phyloP scores from a whole-genome alignment of 2,329 filamentous ascomycete species.

The Ilyonectria robusta region DNA sequence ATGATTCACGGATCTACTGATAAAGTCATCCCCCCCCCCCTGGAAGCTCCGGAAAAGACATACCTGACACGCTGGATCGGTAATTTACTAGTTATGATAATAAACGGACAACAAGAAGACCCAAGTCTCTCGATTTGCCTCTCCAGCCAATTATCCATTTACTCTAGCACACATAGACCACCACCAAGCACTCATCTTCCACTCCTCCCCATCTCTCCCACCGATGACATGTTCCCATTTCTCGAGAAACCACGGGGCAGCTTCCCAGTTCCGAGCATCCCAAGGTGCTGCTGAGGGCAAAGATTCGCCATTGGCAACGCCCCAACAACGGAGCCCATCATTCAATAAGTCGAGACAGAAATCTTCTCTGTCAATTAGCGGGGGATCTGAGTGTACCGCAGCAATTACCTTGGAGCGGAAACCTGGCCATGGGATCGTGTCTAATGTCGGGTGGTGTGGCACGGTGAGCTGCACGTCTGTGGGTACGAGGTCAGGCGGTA shows the following conservation, averaged over 20 bases:
- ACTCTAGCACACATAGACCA: slow-evolving; percentile 23
- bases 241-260: slow-evolving; percentile 28
- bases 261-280: slow-evolving; percentile 32
- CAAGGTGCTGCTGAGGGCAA: slow-evolving; percentile 16
- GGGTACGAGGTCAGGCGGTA: slow-evolving; percentile 14
- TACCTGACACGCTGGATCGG: not conserved
- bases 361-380: slow-evolving; percentile 16
- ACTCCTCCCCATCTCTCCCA: slow-evolving; percentile 27
- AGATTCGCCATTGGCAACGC: not conserved
- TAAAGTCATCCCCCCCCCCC: not conserved
- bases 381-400: slow-evolving; percentile 10
- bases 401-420: slow-evolving; percentile 19
- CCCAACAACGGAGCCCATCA: slow-evolving; percentile 22
- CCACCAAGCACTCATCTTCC: slow-evolving; percentile 28
- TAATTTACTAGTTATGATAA: not conserved
- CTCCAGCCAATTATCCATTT: not conserved
- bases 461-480: slow-evolving; percentile 14
- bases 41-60: not conserved
- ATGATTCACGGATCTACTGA: not conserved
- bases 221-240: slow-evolving; percentile 24
- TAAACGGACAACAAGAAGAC: not conserved
- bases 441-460: slow-evolving; percentile 19
- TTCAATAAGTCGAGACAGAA: slow-evolving; percentile 17
- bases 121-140: not conserved
- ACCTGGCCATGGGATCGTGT: slow-evolving; percentile 21